These are phyloP conservation scores for Naganishia albida DNA, from an alignment of 1,284 basidiomycete genomes.

Conservation along the genomic window DNA sequence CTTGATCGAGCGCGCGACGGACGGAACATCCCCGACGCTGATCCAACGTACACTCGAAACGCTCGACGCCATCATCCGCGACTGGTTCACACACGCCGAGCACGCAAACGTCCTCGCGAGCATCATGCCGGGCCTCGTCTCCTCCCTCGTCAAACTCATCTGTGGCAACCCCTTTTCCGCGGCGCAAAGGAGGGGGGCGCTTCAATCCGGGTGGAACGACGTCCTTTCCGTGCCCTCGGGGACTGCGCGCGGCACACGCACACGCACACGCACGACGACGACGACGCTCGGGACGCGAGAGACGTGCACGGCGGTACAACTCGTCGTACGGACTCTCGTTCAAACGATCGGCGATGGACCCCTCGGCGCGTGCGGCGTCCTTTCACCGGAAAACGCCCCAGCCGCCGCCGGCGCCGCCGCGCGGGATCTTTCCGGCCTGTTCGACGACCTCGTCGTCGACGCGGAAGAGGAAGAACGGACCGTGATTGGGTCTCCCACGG, in stretches of 20 bases:
- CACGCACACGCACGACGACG: not conserved
- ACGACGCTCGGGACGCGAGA: conserved; percentile 42
- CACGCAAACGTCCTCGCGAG: conserved; percentile 61
- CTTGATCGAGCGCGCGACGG: conserved; percentile 58
- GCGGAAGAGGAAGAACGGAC: conserved; percentile 67
- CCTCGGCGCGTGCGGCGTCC: conserved; percentile 62
- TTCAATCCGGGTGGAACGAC: conserved; percentile 20
- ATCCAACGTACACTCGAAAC: conserved; percentile 71
- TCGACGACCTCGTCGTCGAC: conserved; percentile 61
- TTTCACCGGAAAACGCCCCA: conserved; percentile 58
- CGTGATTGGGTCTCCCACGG: conserved; percentile 46
- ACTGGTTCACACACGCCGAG: conserved; percentile 66
- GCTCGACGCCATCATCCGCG: conserved; percentile 60
- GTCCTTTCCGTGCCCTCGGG: not conserved
- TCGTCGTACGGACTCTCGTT: conserved; percentile 57
- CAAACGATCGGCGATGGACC: conserved; percentile 62
- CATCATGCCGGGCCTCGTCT: conserved; percentile 77
- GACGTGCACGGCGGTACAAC: conserved; percentile 61
- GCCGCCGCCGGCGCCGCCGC: no score
- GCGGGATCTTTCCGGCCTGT: conserved; percentile 48
- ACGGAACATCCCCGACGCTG: conserved; percentile 61
- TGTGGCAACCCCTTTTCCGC: conserved; percentile 5
- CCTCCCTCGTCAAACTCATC: conserved; percentile 68
- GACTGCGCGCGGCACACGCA: conserved; percentile 40
- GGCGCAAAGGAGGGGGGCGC: not conserved